A percentile compares a stretch with the other conserved stretches of the same genome.
Conservation (phyloP, 2,329 filamentous ascomycete genomes). For the Xylariaceae sp. region DNA sequence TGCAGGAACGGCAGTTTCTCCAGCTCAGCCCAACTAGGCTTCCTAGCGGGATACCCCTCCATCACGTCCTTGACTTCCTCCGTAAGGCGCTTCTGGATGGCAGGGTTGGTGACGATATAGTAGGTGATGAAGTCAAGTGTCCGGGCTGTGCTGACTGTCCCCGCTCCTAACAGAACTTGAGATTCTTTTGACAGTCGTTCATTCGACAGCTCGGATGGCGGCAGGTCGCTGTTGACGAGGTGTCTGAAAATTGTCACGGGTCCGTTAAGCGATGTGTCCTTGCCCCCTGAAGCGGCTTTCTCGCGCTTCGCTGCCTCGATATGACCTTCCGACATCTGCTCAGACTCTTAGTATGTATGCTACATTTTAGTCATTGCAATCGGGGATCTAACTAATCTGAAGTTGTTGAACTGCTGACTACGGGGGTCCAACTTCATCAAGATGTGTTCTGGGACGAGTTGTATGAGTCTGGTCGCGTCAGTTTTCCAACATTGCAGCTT, state of each 20-base stretch:
- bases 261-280: slow-evolving; percentile 1
- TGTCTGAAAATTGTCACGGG: slow-evolving; percentile 20
- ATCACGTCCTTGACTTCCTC: slow-evolving; percentile 21
- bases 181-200: slow-evolving; percentile 22
- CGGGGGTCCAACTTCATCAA: neutral
- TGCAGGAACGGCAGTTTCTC: slow-evolving; percentile 21
- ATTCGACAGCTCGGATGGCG: slow-evolving; percentile 19
- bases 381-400: neutral
- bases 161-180: slow-evolving; percentile 21
- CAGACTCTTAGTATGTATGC: no score
- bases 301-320: slow-evolving; percentile 3
- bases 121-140: slow-evolving; percentile 14
- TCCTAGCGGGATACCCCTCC: slow-evolving; percentile 8
- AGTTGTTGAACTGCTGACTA: slow-evolving; percentile 2
- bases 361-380: no score
- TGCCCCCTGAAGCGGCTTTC: slow-evolving; percentile 1
- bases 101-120: slow-evolving; percentile 13
- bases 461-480: neutral
- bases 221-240: slow-evolving; percentile 26
- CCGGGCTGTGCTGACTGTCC: slow-evolving; percentile 28
- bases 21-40: slow-evolving; percentile 21
- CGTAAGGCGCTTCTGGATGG: slow-evolving; percentile 8
- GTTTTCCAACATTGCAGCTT: neutral
- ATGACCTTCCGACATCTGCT: slow-evolving; percentile 5
- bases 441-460: neutral